Base-by-base conservation (phyloP, 768 basidiomycete species). In the Serendipita sp. region DNA sequence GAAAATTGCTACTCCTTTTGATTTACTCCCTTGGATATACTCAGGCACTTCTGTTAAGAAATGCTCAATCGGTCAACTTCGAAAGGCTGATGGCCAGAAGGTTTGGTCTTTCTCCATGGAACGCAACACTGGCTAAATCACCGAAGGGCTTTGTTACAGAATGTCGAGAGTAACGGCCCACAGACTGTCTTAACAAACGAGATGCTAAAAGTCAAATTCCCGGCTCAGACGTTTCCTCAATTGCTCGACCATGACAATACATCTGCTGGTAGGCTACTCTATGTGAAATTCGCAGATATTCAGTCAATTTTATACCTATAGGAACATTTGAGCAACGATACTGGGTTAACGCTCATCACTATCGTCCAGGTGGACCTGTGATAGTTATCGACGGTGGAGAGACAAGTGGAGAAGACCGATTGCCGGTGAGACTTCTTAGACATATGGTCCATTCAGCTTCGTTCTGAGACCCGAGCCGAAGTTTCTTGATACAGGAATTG, bases 381-480 rank as follows among this genome's bases (percentile, higher is more conserved):
- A 86, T 92, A 68, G 83, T 97, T 1, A 75, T 97, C 24, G 95
- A 97, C 73, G 92, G 91, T 0, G 95, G 95, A 15, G 95, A 97
- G 75, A 95, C 92, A 2, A 86, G 82, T 67, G 95, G 92, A 18
- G 84, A 83, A 73, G 81, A 87, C 45, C 69, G 84, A 47, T 65
- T 78, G 48, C 76, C 75, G 28, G 80, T 78, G 16, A 32, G 48
- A 7, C 34, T 38, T 35, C 16, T 28, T 28, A 60, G 8, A 10
- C 37, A 8, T 41, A 41, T 41, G 13, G 7, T 41, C 38, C n/a
- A 16, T 5, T 51, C 48, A 7, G 5, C 70, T 70, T 78, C 24
- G 68, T 75, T 76, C 69, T 73, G 73, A 28, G 35, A 35, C 71
- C 70, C 45, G 68, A 77, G 56, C 60, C 78, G 5, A 73, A 74